Evolutionary conservation across 2,329 filamentous ascomycete genomes (phyloP), one percentile per base, ranked within the genome.

Genomic region (Microdochium trichocladiopsis): DNA sequence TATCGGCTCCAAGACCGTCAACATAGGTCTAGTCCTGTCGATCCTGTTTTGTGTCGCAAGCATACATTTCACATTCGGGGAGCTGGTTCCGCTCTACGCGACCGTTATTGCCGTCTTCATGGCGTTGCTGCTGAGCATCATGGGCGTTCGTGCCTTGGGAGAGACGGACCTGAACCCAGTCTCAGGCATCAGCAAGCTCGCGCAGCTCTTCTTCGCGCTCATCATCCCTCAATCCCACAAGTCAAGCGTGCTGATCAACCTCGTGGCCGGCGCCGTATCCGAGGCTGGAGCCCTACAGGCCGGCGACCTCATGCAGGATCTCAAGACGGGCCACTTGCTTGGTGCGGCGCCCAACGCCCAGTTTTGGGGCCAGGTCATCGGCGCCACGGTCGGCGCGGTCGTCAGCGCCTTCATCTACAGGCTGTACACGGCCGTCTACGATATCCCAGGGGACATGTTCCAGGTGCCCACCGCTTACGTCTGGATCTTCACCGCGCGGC

Each of bases 151-250:
- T 28, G 84, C 84, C 1, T 69, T 87, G 0, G 84, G 84, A 10
- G 83, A 97, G 73, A 97, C 94, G 4, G 94, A 99, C 62, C 77
- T 99, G 10, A 97, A 97, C 64, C 94, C 94, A 0, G 94, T 97
- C 2, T 95, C 90, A 1, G 94, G 94, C 31, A 99, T 97, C 68
- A 93, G 88, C 65, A 99, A 99, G 72, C 79, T 99, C 2, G 95
- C 94, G 0, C 94, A 99, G 69, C 82, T 99, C 2, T 87, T 97
- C 64, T 97, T 99, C 68, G 94, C 94, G 2, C 73, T 96, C 49
- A 88, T 95, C 37, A 91, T 95, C 2, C 92, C 94, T 0, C 76
- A 87, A 51, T 83, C 84, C 0, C 84, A 90, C 61, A 87, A 87
- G 60, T 91, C 91, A 41, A 90, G 90, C 12, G 86, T 99, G n/a